Evolutionary conservation across 768 basidiomycete species (phyloP), one percentile per base, ranked within the genome.

Genomic region (Lactarius hatsudake): DNA sequence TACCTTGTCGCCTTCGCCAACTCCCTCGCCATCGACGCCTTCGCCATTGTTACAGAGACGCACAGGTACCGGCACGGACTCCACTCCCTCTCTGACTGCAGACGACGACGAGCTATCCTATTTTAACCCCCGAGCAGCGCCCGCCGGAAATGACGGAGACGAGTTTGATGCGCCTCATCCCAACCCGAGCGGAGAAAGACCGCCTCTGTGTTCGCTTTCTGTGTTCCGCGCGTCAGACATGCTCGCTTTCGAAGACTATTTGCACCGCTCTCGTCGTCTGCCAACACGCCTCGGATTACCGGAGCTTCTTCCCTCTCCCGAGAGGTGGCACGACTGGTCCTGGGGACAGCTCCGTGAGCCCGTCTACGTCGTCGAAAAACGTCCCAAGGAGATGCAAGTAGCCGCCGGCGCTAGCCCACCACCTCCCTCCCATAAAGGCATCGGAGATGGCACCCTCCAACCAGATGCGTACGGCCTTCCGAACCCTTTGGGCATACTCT

Each of bases 221-320:
- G 68, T 65, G 12, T 70, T 69, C 61, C 63, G 62, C 32, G 59
- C 58, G 5, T 55, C 68, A 26, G 68, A 71, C 59, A 64, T 69
- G 63, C 63, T 69, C 36, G 68, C 61, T 26, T 71, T 71, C 48
- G 70, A 71, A 36, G 68, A 66, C 34, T 71, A 71, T 26, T 59
- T 71, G 43, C 68, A 71, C 40, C 70, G 70, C 54, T 71, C 70
- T 38, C 70, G 70, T 59, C 70, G 70, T 53, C 61, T 69, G 9
- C 67, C 70, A 26, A 66, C 68, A 6, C 70, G 64, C 40, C 67
- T 68, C 23, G 48, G 64, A 40, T 64, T 68, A 26, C 69, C 69
- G 34, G 62, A 64, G 17, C 70, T 71, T 18, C 48, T 62, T 45
- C 64, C 61, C 18, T 40, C 69, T 23, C 68, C 70, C 3, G 64